Conservation (phyloP, 257 asterid genomes). For the Hygrophila difformis region DNA sequence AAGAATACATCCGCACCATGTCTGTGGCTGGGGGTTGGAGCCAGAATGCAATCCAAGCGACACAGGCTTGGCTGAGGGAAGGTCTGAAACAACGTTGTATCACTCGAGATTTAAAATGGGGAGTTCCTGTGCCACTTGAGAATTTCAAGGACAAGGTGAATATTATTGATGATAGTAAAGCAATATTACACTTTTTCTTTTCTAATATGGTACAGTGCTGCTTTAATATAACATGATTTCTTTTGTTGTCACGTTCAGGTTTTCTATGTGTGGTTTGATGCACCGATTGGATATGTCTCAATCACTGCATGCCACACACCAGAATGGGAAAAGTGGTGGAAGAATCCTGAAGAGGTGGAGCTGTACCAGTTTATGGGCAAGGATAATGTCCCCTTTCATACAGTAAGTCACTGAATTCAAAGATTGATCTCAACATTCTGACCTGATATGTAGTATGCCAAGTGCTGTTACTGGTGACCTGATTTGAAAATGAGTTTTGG, state of each 20-base stretch:
- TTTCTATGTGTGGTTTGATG: conserved; percentile 98
- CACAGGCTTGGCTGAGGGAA: conserved; percentile 83
- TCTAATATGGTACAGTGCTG: too few relatives aligned
- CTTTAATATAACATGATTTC: too few relatives aligned
- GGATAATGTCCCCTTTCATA: conserved; percentile 97
- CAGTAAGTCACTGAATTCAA: conserved; percentile 40
- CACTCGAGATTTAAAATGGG: conserved; percentile 96
- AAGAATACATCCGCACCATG: conserved; percentile 48
- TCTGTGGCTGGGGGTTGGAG: conserved; percentile 93
- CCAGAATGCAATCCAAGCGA: conserved; percentile 80
- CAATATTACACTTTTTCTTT: too few relatives aligned
- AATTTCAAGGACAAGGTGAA: conserved; percentile 74
- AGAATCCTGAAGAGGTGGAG: conserved; percentile 92
- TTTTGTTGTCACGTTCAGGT: conserved; percentile 43
- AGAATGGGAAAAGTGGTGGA: conserved; percentile 99
- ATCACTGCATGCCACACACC: conserved; percentile 89
- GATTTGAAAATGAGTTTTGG: too few relatives aligned
- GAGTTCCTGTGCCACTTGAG: conserved; percentile 91
- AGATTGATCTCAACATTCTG: conserved; percentile 1
- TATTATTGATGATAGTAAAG: not conserved
- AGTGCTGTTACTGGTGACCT: too few relatives aligned
- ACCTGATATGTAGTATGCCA: too few relatives aligned
- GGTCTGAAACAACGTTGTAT: conserved; percentile 79
- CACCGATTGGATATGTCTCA: conserved; percentile 93
- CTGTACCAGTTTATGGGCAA: conserved; percentile 98